Conservation (phyloP, 345 rosid genomes). For the Salix purpurea region DNA sequence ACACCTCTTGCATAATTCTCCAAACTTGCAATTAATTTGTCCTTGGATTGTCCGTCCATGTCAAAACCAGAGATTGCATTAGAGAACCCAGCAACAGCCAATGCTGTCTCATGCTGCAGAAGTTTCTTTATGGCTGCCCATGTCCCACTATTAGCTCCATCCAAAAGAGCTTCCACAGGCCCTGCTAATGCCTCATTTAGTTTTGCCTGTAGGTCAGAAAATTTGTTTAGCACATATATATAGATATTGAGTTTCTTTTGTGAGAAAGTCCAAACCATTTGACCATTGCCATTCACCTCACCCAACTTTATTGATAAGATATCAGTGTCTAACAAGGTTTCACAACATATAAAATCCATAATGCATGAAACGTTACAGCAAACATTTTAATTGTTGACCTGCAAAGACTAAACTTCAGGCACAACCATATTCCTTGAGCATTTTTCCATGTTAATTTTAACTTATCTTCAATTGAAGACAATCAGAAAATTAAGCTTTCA, state of each 20-base stretch:
- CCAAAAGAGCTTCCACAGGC: constrained; percentile 90
- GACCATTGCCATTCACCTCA: not conserved
- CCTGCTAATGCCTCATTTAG: constrained; percentile 66
- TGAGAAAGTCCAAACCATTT: not conserved
- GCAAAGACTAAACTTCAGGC: not conserved
- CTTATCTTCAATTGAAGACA: not conserved
- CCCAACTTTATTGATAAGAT: not conserved
- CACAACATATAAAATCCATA: not conserved
- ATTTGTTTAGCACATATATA: not conserved
- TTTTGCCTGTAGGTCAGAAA: constrained; percentile 52
- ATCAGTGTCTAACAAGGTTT: not conserved
- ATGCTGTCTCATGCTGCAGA: constrained; percentile 54
- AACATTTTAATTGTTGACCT: not conserved
- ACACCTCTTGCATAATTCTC: constrained; percentile 59
- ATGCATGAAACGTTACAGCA: not conserved
- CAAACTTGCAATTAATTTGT: constrained; percentile 56
- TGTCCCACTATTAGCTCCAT: constrained; percentile 76
- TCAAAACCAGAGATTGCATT: constrained; percentile 71
- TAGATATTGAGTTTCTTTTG: not conserved
- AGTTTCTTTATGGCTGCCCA: constrained; percentile 90
- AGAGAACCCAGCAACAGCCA: constrained; percentile 67
- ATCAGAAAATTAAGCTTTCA: not conserved
- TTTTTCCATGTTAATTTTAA: not conserved
- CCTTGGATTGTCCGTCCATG: constrained; percentile 56
- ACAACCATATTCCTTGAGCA: not conserved